Conservation (phyloP, 768 basidiomycete species). For the Neoboletus magnificus region DNA sequence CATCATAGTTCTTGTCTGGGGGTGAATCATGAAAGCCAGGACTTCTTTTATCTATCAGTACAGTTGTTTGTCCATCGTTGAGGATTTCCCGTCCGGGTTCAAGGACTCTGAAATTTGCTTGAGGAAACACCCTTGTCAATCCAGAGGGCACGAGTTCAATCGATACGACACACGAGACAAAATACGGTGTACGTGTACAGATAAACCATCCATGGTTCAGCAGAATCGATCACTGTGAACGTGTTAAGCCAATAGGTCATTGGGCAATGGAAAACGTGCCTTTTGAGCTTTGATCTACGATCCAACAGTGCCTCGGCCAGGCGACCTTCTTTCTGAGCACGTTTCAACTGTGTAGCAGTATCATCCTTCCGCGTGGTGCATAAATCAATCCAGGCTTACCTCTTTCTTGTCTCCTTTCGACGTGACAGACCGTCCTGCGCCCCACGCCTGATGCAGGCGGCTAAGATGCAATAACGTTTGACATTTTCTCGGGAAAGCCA, state of each 20-base stretch:
- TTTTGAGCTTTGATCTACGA: slow-evolving; percentile 79
- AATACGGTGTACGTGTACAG: slow-evolving; percentile 11
- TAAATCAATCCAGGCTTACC: slow-evolving; percentile 38
- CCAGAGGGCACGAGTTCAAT: slow-evolving; percentile 8
- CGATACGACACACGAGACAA: slow-evolving; percentile 11
- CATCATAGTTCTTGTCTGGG: slow-evolving; percentile 1
- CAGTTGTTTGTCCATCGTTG: slow-evolving; percentile 5
- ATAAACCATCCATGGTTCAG: slow-evolving; percentile 22
- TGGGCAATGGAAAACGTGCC: slow-evolving; percentile 39
- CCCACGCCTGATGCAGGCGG: slow-evolving; percentile 78
- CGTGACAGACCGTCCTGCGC: slow-evolving; percentile 69
- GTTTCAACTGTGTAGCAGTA: slow-evolving; percentile 56
- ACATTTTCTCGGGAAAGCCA: not conserved
- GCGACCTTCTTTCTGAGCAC: slow-evolving; percentile 75
- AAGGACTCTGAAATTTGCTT: not conserved
- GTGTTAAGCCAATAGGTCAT: slow-evolving; percentile 3
- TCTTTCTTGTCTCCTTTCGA: slow-evolving; percentile 71
- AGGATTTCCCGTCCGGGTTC: slow-evolving; percentile 1
- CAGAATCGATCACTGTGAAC: slow-evolving; percentile 44
- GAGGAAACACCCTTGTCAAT: slow-evolving; percentile 3
- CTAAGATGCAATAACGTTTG: slow-evolving; percentile 36
- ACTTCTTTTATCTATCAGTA: slow-evolving; percentile 1
- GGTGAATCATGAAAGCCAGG: too few species aligned
- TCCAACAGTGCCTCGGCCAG: slow-evolving; percentile 78
- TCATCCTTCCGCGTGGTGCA: slow-evolving; percentile 1